These are phyloP conservation scores for Kluyveromyces marxianus DNA, from an alignment of 1,139 yeast species.

Conservation along the genomic window DNA sequence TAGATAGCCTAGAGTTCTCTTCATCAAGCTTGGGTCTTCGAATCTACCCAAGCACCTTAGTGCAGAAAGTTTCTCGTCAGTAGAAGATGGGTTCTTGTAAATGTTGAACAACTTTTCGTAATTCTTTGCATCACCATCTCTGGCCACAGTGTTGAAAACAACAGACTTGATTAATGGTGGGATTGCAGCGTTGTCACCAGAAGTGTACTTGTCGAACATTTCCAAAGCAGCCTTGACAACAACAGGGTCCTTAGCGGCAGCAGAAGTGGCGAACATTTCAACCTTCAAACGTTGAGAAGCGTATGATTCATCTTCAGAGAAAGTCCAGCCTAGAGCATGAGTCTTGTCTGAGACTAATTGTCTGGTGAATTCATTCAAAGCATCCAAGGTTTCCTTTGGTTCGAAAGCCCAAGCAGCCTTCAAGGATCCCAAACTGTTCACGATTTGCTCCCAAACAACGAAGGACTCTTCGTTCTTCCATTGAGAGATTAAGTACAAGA, in stretches of 20 bases:
- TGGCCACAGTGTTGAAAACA: conserved; percentile 63
- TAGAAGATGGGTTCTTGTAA: conserved; percentile 56
- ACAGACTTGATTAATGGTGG: conserved; percentile 75
- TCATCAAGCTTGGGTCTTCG: conserved; percentile 47
- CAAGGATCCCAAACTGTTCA: conserved; percentile 46
- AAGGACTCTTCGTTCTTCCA: conserved; percentile 65
- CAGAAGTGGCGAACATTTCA: conserved; percentile 63
- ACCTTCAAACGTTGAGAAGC: conserved; percentile 72
- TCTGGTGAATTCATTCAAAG: conserved; percentile 51
- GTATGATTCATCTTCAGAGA: conserved; percentile 54
- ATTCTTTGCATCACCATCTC: conserved; percentile 53
- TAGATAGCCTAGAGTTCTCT: conserved; percentile 52
- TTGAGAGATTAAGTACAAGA: conserved; percentile 54
- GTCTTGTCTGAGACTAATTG: conserved; percentile 55
- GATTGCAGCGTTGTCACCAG: conserved; percentile 60
- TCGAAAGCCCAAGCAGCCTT: conserved; percentile 68
- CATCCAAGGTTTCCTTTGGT: conserved; percentile 45
- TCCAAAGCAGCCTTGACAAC: conserved; percentile 47
- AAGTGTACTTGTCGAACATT: conserved; percentile 50
- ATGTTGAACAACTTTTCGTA: conserved; percentile 58
- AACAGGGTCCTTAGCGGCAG: conserved; percentile 48
- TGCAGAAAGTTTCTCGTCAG: conserved; percentile 73
- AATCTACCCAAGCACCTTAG: conserved; percentile 70
- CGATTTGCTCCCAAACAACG: conserved; percentile 75
- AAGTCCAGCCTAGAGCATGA: conserved; percentile 61